These are phyloP conservation scores for Phoma herbarum DNA, from an alignment of 2,329 filamentous ascomycete genomes.

Conservation along the genomic window DNA sequence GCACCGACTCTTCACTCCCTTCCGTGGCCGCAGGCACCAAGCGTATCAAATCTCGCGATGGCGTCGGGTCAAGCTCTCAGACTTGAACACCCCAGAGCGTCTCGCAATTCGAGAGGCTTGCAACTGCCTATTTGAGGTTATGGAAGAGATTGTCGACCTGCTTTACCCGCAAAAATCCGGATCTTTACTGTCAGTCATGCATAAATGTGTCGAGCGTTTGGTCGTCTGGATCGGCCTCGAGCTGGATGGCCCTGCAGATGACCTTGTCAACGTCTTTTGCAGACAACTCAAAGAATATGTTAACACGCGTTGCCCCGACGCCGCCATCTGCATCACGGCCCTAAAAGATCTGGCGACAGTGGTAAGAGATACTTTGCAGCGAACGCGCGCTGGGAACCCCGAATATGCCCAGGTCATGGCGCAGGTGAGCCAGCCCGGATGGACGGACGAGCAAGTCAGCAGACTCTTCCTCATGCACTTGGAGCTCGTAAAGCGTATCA, in stretches of 20 bases:
- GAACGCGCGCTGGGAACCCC: neutral
- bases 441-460: neutral
- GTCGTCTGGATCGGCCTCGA: neutral
- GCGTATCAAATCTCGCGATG: constrained; percentile 2
- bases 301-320: neutral
- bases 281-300: neutral
- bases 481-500: neutral
- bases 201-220: neutral
- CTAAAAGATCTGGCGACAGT: neutral
- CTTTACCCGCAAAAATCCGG: neutral
- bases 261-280: neutral
- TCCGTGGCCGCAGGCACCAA: constrained; percentile 3
- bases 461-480: neutral
- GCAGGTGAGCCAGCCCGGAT: neutral
- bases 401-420: neutral
- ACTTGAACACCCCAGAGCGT: neutral
- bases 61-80: neutral
- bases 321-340: neutral
- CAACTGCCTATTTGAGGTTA: neutral
- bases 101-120: neutral
- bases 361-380: neutral
- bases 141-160: neutral
- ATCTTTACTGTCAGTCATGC: neutral
- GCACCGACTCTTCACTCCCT: neutral
- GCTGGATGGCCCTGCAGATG: neutral